Conservation (phyloP, 2,329 filamentous ascomycete genomes). For the Fusarium keratoplasticum region DNA sequence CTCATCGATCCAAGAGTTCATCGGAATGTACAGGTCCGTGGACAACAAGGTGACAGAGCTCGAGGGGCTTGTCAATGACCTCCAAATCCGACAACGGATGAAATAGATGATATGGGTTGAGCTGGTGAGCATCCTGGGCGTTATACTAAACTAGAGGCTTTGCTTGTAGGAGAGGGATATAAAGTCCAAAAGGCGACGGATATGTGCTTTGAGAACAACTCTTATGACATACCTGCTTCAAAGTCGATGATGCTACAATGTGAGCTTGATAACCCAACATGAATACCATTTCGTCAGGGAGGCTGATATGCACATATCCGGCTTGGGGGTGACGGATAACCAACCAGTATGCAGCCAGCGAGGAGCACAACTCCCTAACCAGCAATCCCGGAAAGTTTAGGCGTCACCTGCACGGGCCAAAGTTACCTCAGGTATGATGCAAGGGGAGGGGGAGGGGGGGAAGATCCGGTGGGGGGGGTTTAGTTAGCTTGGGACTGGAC, state of each 20-base stretch:
- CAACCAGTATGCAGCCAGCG: slow-evolving; percentile 12
- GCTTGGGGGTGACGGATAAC: background rate
- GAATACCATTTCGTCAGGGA: background rate
- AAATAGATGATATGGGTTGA: slow-evolving; percentile 9
- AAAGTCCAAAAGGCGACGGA: background rate
- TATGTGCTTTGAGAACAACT: background rate
- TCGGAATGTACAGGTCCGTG: slow-evolving; percentile 62
- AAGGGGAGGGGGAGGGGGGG: slow-evolving; percentile 37
- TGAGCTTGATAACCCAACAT: background rate
- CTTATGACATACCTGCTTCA: background rate
- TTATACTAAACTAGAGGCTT: slow-evolving; percentile 23
- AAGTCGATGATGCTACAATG: background rate
- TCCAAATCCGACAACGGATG: slow-evolving; percentile 43
- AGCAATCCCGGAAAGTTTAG: slow-evolving; percentile 16
- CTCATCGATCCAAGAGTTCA: slow-evolving; percentile 67
- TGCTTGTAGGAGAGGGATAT: slow-evolving; percentile 20
- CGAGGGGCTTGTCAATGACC: slow-evolving; percentile 53
- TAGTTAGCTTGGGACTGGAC: background rate
- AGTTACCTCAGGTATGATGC: slow-evolving; percentile 37
- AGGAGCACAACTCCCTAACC: slow-evolving; percentile 6
- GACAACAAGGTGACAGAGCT: slow-evolving; percentile 57
- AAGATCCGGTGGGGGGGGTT: slow-evolving; percentile 8
- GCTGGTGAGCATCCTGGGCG: background rate
- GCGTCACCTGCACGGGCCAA: slow-evolving; percentile 11
- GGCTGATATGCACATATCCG: background rate